phyloP scores from a whole-genome alignment of 495 filamentous ascomycete genomes.

The Aspergillus nanangensis region DNA sequence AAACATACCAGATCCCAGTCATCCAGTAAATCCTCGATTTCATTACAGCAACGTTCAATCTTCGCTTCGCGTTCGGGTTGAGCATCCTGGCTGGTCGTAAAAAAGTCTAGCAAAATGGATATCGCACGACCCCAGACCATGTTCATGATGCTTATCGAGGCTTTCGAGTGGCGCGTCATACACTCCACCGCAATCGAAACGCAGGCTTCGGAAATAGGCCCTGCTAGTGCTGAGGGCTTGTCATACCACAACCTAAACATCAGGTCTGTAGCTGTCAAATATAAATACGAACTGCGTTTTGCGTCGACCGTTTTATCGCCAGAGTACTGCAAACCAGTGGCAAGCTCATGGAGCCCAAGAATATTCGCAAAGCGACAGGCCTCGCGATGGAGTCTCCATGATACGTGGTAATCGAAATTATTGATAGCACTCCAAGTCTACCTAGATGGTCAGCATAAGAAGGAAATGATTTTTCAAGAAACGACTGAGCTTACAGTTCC shows the following conservation, averaged over 20 bases:
- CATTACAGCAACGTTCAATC: neutral
- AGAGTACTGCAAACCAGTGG: too few species aligned
- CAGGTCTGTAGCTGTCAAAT: neutral
- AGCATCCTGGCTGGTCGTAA: neutral
- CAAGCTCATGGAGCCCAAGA: conserved; percentile 4
- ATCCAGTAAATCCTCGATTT: neutral
- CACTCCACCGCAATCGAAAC: neutral
- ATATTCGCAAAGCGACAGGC: conserved; percentile 2
- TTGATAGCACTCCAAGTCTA: conserved; percentile 8
- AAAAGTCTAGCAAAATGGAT: neutral
- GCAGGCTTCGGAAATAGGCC: neutral
- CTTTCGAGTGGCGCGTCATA: neutral
- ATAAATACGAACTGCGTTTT: conserved; percentile 3
- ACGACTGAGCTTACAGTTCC: neutral
- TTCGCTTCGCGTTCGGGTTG: neutral
- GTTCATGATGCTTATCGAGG: neutral
- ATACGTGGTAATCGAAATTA: conserved; percentile 8
- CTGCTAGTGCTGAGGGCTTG: neutral
- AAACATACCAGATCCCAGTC: neutral
- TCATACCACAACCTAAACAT: neutral
- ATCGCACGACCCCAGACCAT: neutral
- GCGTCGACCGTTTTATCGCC: neutral
- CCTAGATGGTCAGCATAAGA: too few species aligned
- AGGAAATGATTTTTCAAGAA: too few species aligned
- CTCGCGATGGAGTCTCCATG: conserved; percentile 8